Evolutionary conservation across 2,329 filamentous ascomycete species (phyloP), one percentile per base, ranked within the genome.

Genomic region (Incumbomyces delicatus): DNA sequence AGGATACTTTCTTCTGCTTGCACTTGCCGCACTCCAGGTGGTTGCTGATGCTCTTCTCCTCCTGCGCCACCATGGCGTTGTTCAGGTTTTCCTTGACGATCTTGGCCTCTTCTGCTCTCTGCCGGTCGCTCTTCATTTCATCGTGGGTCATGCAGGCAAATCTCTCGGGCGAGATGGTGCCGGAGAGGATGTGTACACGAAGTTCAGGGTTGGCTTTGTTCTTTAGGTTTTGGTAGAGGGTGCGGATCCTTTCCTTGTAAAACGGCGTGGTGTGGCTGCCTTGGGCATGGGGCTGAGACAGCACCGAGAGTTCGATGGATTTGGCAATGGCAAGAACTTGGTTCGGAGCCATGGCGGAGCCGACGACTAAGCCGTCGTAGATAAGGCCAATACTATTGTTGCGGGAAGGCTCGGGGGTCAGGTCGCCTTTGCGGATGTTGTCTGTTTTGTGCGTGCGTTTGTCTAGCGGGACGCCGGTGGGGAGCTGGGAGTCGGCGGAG

Each of bases 41-140:
- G 63, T 85, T 83, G 63, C 83, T 88, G 69, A 95, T 87, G 62
- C 84, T 89, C 75, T 88, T 92, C 68, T 95, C 84, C 14, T 81
- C 85, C 74, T 89, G 85, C 48, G 90, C 86, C 10, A 94, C 89
- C 81, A 96, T 94, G 1, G 92, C 87, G 67, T 90, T 87, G 72
- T 88, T 88, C 85, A 96, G 89, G 67, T 98, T 98, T 68, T 95
- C 87, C 67, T 85, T 80, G 63, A 88, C 76, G 42, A 95, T 75
- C 64, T 80, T 80, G 57, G 77, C 71, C 57, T 95, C 88, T 61
- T 83, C 78, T 58, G 79, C 80, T 51, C 81, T 80, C 66, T 86
- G 84, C 65, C 92, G 81, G 41, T 81, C 83, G 40, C 85, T 92
- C 71, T 94, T 94, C 63, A 98, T 78, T 65, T 96, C 90, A 46